A percentile compares a stretch with the other conserved stretches of the same genome.
phyloP scores from a whole-genome alignment of 345 rosid genomes.

The Geranium rotundifolium region DNA sequence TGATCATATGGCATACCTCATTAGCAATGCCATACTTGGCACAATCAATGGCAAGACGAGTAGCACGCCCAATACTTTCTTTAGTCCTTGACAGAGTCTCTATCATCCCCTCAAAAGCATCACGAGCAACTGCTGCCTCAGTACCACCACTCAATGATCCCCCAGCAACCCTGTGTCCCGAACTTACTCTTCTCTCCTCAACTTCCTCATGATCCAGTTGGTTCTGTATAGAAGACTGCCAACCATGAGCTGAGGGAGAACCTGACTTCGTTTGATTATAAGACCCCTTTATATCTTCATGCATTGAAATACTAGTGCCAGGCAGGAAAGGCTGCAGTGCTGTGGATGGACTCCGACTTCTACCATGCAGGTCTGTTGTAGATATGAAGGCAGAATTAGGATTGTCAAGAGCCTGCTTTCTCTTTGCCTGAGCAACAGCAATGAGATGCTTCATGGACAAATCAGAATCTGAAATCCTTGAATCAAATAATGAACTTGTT shows the following conservation, averaged over 20 bases:
- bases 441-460: conserved; percentile 74
- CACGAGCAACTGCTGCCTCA: conserved; percentile 92
- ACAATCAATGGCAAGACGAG: conserved; percentile 92
- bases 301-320: conserved; percentile 24
- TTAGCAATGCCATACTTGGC: conserved; percentile 88
- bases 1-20: conserved; percentile 40
- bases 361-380: conserved; percentile 28
- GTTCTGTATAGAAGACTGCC: conserved; percentile 26
- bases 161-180: conserved; percentile 43
- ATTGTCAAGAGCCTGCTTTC: conserved; percentile 55
- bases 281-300: conserved; percentile 32
- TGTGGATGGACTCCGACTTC: conserved; percentile 42
- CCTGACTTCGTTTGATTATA: conserved; percentile 21
- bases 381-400: conserved; percentile 23
- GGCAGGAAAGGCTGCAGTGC: conserved; percentile 35
- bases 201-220: conserved; percentile 43
- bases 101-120: conserved; percentile 97
- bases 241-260: conserved; percentile 41
- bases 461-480: conserved; percentile 49
- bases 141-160: conserved; percentile 79
- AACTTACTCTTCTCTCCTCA: conserved; percentile 57
- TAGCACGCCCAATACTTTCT: conserved; percentile 95
- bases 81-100: conserved; percentile 94
- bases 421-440: conserved; percentile 93
- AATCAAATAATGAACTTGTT: conserved; percentile 23